Base-by-base conservation (phyloP, 768 basidiomycete genomes). In the Mrakia blollopis region DNA sequence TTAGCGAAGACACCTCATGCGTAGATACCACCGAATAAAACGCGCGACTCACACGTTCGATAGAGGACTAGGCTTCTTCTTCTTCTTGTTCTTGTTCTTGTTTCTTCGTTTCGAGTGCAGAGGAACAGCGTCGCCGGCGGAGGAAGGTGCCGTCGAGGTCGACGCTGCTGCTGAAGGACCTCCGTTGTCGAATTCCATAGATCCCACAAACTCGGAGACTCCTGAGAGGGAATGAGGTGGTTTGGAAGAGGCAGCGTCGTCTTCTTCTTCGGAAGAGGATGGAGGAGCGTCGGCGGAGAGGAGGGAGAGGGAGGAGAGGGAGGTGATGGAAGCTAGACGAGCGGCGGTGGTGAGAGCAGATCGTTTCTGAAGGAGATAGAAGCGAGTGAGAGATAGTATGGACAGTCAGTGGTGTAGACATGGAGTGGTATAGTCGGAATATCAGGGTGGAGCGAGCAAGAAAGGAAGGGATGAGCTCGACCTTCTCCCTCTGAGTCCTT, bases 221-320 rank as follows among this genome's bases (percentile, higher is more conserved):
- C 65, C 65, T 28, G 57, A 57, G 7, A 57, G 57, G 0, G n/a
- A 10, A 25, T 57, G 57, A 57, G 25, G 25, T 57, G 57, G 28
- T n/a, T 25, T 57, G n/a, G 57, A 57, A 8, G 57, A 8, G 7
- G 57, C 7, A 13, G 18, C 23, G 62, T 63, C 65, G 5, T 68
- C 65, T 23, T 67, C 63, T 39, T 68, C 65, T 21, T 35, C 35
- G 2, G 65, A 68, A 39, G 65, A 68, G 2, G 62, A 32, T 3
- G 25, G 16, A 23, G 25, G 25, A 21, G 44, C 65, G 7, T 1
- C 13, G 35, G 63, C 7, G 35, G 65, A 68, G 35, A 68, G 35
- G n/a, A 68, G 65, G 35, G 65, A 68, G 65, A 68, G 65, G 21
- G 65, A 68, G 8, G 65, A 68, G 35, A 68, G 65, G 13, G 65